These are phyloP conservation scores for Hanseniaspora clermontiae DNA, from an alignment of 805 yeast genomes.

Conservation along the genomic window DNA sequence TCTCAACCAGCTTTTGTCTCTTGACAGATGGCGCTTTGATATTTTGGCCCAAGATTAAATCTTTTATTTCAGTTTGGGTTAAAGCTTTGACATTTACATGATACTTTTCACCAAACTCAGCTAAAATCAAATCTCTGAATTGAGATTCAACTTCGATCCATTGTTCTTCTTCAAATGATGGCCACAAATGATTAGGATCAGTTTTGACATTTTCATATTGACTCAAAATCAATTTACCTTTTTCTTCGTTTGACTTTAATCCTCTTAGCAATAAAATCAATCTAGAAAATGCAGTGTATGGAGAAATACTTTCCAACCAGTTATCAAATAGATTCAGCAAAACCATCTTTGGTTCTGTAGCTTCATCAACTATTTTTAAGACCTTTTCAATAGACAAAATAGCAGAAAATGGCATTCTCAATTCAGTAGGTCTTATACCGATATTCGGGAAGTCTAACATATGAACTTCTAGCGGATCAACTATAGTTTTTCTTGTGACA, in stretches of 20 bases:
- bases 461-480: constrained; percentile 92
- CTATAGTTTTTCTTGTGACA: constrained; percentile 77
- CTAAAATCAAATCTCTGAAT: constrained; percentile 72
- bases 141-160: constrained; percentile 86
- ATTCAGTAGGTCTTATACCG: constrained; percentile 76
- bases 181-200: constrained; percentile 83
- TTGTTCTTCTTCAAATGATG: constrained; percentile 71
- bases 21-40: constrained; percentile 78
- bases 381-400: constrained; percentile 72
- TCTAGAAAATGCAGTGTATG: constrained; percentile 89
- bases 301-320: constrained; percentile 73
- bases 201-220: constrained; percentile 63
- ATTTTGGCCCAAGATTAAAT: constrained; percentile 87
- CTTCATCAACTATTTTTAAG: constrained; percentile 64
- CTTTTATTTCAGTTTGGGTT: constrained; percentile 88
- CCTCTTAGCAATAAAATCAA: constrained; percentile 73
- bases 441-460: constrained; percentile 94
- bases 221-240: constrained; percentile 58
- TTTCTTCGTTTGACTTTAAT: constrained; percentile 61
- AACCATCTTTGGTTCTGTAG: constrained; percentile 88
- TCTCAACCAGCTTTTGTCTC: constrained; percentile 71
- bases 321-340: constrained; percentile 85
- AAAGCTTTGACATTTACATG: constrained; percentile 74
- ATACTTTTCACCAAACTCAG: constrained; percentile 74
- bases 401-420: constrained; percentile 78